Base-by-base conservation (phyloP, 495 filamentous ascomycete genomes). In the Penicillium psychrofluorescens region DNA sequence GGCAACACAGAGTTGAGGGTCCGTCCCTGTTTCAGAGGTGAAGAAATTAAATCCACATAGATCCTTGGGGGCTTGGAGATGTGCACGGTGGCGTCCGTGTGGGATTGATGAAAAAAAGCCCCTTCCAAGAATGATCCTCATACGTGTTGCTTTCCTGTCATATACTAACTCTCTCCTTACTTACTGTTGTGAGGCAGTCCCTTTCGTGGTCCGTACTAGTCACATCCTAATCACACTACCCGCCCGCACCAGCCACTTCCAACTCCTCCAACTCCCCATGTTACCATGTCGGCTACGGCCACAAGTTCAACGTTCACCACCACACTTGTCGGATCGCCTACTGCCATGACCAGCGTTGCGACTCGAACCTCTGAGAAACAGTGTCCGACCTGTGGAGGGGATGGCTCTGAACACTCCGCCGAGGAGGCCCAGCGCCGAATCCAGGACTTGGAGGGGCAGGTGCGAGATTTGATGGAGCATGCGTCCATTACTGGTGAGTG, bases 361-460 rank as follows among this genome's bases (percentile, higher is more conserved):
- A 46, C 22, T 6, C 22, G 22, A 6, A 22, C 52, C 12, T 41
- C 55, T 11, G 59, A 62, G 49, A 55, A 57, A 56, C 58, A 51
- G 44, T 72, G 76, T 70, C 57, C 71, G 53, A 51, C 74, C 61
- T 70, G 68, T 56, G 59, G 80, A 65, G 48, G 71, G 61, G 63
- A 66, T 30, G 44, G 59, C 13, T 58, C 64, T 31, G 56, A 61
- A 32, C 41, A 51, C 13, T 38, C 61, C n/a, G 64, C 22, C 22
- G 22, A 22, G 22, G 22, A 78, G 32, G 78, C 84, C 13, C 84
- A 86, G 52, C 74, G 69, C 34, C 76, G 81, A 36, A 90, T 96
- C 50, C 64, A 77, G 45, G 91, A 95, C 54, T 70, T 98, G 15
- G 80, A 96, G 59, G 77, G 79, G 38, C 88, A 97, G 58, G 78